Base-by-base conservation (phyloP, 2,329 filamentous ascomycete species). In the Curvularia spicifera region DNA sequence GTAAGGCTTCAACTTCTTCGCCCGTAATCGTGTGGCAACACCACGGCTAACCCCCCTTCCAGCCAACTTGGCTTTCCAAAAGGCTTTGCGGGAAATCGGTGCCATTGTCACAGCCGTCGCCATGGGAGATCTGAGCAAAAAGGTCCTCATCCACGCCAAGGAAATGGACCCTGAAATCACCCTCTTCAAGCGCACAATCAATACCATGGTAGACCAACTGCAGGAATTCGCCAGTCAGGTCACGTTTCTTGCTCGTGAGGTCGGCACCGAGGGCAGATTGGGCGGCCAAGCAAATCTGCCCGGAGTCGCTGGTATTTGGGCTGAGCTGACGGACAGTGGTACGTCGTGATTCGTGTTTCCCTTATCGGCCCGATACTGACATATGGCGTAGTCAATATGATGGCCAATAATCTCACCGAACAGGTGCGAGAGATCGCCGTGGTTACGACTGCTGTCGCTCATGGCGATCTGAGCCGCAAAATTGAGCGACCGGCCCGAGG, bases 141-240 rank as follows among this genome's bases (percentile, higher is more conserved):
- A 97, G 80, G 94, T 97, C 63, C 87, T 94, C 71, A 96, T 98
- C 77, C 95, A 97, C 75, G 91, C 91, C 4, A 89, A 96, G 66
- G 94, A 98, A 81, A 95, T 97, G 89, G 94, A 98, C 83, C 93
- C 93, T 28, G 94, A 98, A 83, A 98, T 98, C 72, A 95, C 93
- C 28, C 93, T 92, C 9, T 98, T 98, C 83, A 98, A 98, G 81
- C 89, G 92, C 71, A 97, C 94, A 61, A 98, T 98, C 81, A 98
- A 98, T 77, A 96, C 91, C 67, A 98, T 98, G 94, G 96, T 98
- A 87, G 94, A 98, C 75, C 94, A 97, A 78, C 84, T 98, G 59
- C 93, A 97, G 76, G 91, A 96, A 59, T 98, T 98, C 78, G 94
- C 94, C 65, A 96, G 91, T 78, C 93, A 98, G 80, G 94, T 98